These are phyloP conservation scores for Entomophthora muscae DNA, from an alignment of 371 early-diverging fungal species.

Conservation along the genomic window DNA sequence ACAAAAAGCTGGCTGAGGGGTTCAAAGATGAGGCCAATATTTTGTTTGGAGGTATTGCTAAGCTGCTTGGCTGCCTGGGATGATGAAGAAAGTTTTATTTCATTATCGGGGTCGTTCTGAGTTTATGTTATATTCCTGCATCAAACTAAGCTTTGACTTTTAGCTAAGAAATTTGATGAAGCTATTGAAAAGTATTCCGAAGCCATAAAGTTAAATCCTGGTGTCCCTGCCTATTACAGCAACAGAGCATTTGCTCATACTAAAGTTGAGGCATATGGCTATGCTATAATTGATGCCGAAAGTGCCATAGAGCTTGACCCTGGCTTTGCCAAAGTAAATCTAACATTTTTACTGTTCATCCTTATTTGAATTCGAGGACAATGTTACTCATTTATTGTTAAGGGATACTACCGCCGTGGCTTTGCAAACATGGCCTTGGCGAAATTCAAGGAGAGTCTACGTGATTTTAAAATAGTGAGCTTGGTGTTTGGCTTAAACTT, in stretches of 20 bases:
- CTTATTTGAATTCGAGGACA: background rate
- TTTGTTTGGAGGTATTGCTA: background rate
- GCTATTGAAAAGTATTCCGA: conserved; percentile 72
- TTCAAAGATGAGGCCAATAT: background rate
- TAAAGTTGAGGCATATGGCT: conserved; percentile 74
- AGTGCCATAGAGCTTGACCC: conserved; percentile 70
- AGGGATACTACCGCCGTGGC: conserved; percentile 79
- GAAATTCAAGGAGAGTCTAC: conserved; percentile 63
- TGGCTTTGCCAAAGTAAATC: conserved; percentile 52
- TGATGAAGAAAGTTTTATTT: background rate
- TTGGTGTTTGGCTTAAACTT: too few species aligned
- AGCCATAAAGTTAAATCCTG: conserved; percentile 66
- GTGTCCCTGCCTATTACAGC: conserved; percentile 68
- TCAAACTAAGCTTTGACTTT: background rate
- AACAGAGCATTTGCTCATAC: conserved; percentile 87
- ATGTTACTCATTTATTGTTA: too few species aligned
- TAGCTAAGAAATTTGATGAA: conserved; percentile 52
- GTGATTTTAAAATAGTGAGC: conserved; percentile 60
- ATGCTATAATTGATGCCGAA: conserved; percentile 76
- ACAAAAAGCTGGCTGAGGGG: background rate
- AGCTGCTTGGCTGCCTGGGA: too few species aligned
- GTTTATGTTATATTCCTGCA: background rate
- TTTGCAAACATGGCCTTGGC: conserved; percentile 71
- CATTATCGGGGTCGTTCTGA: background rate
- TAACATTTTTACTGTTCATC: too few species aligned